Conservation (phyloP, 108 stramenopile species). For the Cylindrotheca closterium region DNA sequence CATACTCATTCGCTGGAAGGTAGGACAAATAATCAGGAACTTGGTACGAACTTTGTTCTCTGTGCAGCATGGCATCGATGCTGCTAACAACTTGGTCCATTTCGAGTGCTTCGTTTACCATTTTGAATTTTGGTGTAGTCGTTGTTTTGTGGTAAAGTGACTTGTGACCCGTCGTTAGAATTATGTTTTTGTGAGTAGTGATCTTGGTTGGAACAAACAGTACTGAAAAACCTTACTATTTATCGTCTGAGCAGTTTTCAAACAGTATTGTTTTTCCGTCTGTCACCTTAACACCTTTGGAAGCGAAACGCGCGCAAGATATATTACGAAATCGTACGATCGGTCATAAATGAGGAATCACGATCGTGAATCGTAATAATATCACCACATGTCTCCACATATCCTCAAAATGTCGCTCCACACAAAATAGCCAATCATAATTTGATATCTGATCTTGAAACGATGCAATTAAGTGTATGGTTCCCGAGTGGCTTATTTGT, state of each 20-base stretch:
- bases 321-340: no score
- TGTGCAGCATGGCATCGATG: constrained; percentile 18
- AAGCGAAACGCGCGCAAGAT: no score
- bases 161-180: neutral
- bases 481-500: no score
- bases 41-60: constrained; percentile 8
- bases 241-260: constrained; percentile 4
- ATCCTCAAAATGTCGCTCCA: no score
- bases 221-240: neutral
- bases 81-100: neutral
- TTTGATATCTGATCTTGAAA: no score
- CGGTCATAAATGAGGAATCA: no score
- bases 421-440: no score
- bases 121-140: no score
- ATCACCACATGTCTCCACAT: no score
- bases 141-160: neutral
- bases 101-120: constrained; percentile 1
- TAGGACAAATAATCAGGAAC: constrained; percentile 12
- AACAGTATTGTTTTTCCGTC: neutral
- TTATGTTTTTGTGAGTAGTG: neutral
- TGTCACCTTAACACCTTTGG: neutral
- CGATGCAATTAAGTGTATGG: no score
- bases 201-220: neutral
- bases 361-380: no score
- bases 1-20: neutral